These are phyloP conservation scores for Fusarium illudens DNA, from an alignment of 2,329 filamentous ascomycete species.

Conservation along the genomic window DNA sequence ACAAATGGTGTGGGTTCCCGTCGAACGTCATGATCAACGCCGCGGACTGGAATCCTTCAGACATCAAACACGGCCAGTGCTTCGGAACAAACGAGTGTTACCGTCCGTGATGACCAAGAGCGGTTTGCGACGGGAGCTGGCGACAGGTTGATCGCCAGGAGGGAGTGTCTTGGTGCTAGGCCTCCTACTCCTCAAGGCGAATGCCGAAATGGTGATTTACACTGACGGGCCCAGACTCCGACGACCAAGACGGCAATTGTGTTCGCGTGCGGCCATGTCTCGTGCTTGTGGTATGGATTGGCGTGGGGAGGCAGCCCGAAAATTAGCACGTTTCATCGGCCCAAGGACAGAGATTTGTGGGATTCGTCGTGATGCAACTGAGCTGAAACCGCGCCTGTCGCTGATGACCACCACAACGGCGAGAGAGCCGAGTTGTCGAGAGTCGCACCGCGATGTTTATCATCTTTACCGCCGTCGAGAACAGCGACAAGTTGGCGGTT, in stretches of 20 bases:
- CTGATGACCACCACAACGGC: constrained; percentile 5
- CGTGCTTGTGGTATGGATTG: constrained; percentile 33
- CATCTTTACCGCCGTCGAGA: constrained; percentile 16
- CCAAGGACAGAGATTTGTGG: constrained; percentile 12
- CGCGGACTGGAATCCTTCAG: background rate
- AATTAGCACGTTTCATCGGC: constrained; percentile 38
- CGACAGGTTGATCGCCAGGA: background rate
- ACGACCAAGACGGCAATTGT: constrained; percentile 9
- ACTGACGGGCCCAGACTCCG: constrained; percentile 10
- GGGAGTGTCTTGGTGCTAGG: background rate
- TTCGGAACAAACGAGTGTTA: background rate
- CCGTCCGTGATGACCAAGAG: background rate
- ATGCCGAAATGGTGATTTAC: constrained; percentile 32
- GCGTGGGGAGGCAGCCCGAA: constrained; percentile 34
- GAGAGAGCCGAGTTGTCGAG: background rate
- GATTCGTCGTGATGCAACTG: constrained; percentile 35
- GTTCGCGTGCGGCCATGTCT: constrained; percentile 4
- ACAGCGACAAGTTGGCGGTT: constrained; percentile 26
- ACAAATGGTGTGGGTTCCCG: constrained; percentile 17
- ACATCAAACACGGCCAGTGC: background rate
- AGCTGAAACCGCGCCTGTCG: constrained; percentile 34
- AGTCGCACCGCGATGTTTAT: constrained; percentile 9
- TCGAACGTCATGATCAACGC: constrained; percentile 6
- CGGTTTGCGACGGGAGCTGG: background rate
- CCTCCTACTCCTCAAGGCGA: constrained; percentile 6